Evolutionary conservation across 768 basidiomycete genomes (phyloP), one percentile per base, ranked within the genome.

Genomic region (Hygrophorus pudorinus): DNA sequence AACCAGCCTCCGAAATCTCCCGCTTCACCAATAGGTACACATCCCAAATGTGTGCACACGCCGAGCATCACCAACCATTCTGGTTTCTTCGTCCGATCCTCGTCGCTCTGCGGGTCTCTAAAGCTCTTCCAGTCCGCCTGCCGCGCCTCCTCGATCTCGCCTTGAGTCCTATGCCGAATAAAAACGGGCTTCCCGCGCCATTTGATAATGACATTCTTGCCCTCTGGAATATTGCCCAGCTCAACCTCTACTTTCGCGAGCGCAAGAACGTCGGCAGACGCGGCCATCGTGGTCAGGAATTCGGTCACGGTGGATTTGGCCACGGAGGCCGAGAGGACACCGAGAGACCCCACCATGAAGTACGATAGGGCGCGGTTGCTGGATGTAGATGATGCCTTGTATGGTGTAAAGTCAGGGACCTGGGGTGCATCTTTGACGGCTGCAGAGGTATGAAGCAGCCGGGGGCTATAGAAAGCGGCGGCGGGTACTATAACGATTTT

Each of bases 151-250:
- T 88, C 78, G 55, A 99, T 87, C 72, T 99, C 96, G 45, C 72
- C 75, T 45, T 73, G 57, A 11, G 96, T 99, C 57, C 96, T 80
- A 72, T 99, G 96, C 53, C 96, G 80, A 63, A 99, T 91, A 74
- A 98, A 98, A 44, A 99, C 96, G 52, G 96, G 96, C 75, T 99
- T 99, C 64, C 96, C 96, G 59, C 96, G 87, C 96, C 96, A 99
- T 72, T 97, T 92, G 70, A 93, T 87, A 65, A 94, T 81, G 54
- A 85, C 86, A 61, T 94, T 93, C 78, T 92, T 93, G 65, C 92
- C 92, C 75, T 97, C 91, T 30, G 96, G 96, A 58, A 99, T 98
- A 48, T 66, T 70, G 44, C 68, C 66, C 48, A 99, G 79, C 31
- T 94, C 90, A 48, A 99, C 80, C 67, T 99, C 96, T 49, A 97